A percentile compares a stretch with the other conserved stretches of the same genome.
Evolutionary conservation across 768 basidiomycete species (phyloP).

Genomic region (Suillus subalutaceus): DNA sequence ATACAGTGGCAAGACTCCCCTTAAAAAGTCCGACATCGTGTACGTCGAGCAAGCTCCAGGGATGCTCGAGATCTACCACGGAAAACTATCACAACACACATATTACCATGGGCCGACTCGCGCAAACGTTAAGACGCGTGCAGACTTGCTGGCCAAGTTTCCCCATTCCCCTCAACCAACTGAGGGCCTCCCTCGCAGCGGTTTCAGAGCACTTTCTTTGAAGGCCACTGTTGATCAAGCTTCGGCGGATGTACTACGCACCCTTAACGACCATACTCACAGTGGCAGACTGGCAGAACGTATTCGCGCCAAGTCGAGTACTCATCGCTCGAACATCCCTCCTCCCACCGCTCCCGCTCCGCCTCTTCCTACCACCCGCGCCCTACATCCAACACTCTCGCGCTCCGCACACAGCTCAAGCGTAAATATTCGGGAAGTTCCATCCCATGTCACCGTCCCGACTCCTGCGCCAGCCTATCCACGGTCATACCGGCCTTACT

Average conservation of each 20-base stretch:
- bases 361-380: neutral
- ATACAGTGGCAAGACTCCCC: constrained; percentile 16
- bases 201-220: neutral
- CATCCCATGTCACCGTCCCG: neutral
- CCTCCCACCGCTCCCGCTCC: constrained; percentile 1
- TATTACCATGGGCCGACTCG: neutral
- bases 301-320: constrained; percentile 7
- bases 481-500: neutral
- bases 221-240: neutral
- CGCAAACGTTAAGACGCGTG: constrained; percentile 3
- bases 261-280: neutral
- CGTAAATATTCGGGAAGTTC: constrained; percentile 3
- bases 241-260: neutral
- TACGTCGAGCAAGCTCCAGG: constrained; percentile 6
- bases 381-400: neutral
- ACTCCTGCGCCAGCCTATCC: constrained; percentile 1
- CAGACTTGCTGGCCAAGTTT: constrained; percentile 7
- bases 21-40: constrained; percentile 10
- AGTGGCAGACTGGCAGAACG: constrained; percentile 5
- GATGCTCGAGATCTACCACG: constrained; percentile 6
- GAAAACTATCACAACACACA: neutral
- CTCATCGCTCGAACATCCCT: neutral
- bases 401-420: constrained; percentile 1
- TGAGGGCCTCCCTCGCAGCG: neutral
- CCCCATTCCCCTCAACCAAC: neutral